Evolutionary conservation across 495 filamentous ascomycete genomes (phyloP), one percentile per base, ranked within the genome.

Genomic region (Penicillium egyptiacum): DNA sequence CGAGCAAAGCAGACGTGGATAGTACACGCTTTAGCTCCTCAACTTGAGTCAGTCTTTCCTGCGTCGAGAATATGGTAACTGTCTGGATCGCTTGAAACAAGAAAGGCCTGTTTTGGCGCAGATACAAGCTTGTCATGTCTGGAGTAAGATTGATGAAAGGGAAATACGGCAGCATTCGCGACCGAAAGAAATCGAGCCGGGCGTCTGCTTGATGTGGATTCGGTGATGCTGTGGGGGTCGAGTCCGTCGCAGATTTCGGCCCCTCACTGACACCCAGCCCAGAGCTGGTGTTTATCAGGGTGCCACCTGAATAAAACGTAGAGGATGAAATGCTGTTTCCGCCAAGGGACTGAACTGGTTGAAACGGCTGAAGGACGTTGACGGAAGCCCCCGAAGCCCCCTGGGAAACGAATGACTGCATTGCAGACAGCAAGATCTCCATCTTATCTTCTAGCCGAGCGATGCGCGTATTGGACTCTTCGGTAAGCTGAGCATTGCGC

Each of bases 391-490:
- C 46, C 37, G 47, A 39, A 22, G 11, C 12, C 11, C 2, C 23
- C 35, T 17, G 43, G 23, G 10, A 54, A 55, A 44, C 50, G 19
- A 43, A 59, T 58, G 25, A 60, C 45, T 63, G 55, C 53, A 71
- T 60, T 9, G 43, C 37, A 41, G 63, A 58, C 33, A 67, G 30
- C 26, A 70, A 48, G 9, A 43, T 62, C n/a, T 71, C 68, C 52
- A 71, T 65, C 49, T 62, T 71, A 44, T 61, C 66, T 50, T 80
- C 76, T 11, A 83, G 69, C 17, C 70, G 66, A 35, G 80, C 74
- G 48, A 82, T 72, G 31, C 77, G 79, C 44, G 63, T 69, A 56
- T 78, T 77, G 6, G 79, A 69, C 46, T 67, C 73, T 33, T 64
- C 64, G 2, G 61, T 62, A 35, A 60, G 61, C 12, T 61, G 53